Percentiles rank a stretch among this genome's conserved stretches.
Evolutionary conservation across 108 stramenopile genomes (phyloP).

Genomic region (Chaetoceros muelleri): DNA sequence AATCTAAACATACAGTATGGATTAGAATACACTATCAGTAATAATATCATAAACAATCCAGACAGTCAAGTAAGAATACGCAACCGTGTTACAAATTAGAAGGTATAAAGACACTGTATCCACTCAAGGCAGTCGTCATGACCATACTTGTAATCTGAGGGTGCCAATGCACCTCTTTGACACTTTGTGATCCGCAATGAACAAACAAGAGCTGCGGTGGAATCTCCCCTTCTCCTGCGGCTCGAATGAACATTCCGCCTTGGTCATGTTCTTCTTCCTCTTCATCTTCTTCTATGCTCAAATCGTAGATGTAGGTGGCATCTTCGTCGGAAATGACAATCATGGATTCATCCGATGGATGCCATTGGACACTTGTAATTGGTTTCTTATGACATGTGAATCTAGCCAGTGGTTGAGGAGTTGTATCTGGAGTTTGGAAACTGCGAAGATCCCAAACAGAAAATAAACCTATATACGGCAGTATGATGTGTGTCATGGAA

Average conservation of each 20-base stretch:
- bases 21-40: too few species aligned
- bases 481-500: background rate
- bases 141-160: constrained; percentile 94
- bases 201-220: constrained; percentile 98
- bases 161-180: constrained; percentile 96
- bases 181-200: constrained; percentile 84
- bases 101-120: constrained; percentile 93
- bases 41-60: too few species aligned
- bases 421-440: constrained; percentile 37
- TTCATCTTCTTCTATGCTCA: constrained; percentile 93
- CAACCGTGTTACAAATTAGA: constrained; percentile 77
- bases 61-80: too few species aligned
- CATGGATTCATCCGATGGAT: constrained; percentile 94
- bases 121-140: constrained; percentile 89
- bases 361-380: constrained; percentile 94
- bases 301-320: constrained; percentile 90
- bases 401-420: constrained; percentile 67
- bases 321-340: constrained; percentile 79
- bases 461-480: constrained; percentile 14
- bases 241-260: constrained; percentile 1
- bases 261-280: constrained; percentile 20
- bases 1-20: too few species aligned
- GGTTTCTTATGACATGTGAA: constrained; percentile 85
- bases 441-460: constrained; percentile 92
- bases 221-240: constrained; percentile 39